These are phyloP conservation scores for Hericium erinaceus DNA, from an alignment of 768 basidiomycete species.

Conservation along the genomic window DNA sequence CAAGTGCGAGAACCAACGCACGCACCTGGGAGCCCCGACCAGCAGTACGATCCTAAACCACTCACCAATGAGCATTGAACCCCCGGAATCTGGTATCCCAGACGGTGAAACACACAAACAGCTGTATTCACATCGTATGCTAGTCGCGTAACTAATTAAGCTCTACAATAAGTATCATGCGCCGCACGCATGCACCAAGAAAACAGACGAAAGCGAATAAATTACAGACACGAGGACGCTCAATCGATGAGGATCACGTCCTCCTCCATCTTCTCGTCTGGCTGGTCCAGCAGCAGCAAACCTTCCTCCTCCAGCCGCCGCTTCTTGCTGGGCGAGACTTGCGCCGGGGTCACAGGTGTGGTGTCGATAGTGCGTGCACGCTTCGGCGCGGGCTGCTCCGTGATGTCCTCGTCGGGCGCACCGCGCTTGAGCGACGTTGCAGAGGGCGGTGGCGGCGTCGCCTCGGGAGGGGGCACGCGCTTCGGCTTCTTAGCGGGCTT, in stretches of 20 bases:
- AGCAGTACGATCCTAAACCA: too few species aligned
- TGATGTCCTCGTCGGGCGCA: slow-evolving; percentile 43
- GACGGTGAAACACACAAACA: too few species aligned
- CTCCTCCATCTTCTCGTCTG: slow-evolving; percentile 41
- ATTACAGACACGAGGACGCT: slow-evolving; percentile 9
- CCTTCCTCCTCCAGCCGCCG: slow-evolving; percentile 66
- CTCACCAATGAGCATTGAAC: too few species aligned
- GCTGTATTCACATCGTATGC: too few species aligned
- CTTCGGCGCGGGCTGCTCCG: slow-evolving; percentile 46
- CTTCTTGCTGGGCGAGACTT: slow-evolving; percentile 52
- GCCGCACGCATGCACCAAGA: neutral
- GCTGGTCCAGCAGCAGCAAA: slow-evolving; percentile 53
- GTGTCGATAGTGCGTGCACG: slow-evolving; percentile 29
- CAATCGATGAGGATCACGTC: slow-evolving; percentile 48
- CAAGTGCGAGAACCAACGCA: too few species aligned
- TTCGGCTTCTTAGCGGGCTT: slow-evolving; percentile 37
- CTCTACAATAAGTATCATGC: too few species aligned
- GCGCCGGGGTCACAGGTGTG: slow-evolving; percentile 10
- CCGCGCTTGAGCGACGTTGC: slow-evolving; percentile 46
- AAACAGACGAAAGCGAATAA: neutral
- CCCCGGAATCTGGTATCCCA: too few species aligned
- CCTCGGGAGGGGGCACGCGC: slow-evolving; percentile 22
- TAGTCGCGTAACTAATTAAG: too few species aligned
- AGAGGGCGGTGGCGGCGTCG: slow-evolving; percentile 32
- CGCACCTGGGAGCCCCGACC: too few species aligned